These are phyloP conservation scores for Myotisia sp. DNA, from an alignment of 2,329 filamentous ascomycete genomes.

Conservation along the genomic window DNA sequence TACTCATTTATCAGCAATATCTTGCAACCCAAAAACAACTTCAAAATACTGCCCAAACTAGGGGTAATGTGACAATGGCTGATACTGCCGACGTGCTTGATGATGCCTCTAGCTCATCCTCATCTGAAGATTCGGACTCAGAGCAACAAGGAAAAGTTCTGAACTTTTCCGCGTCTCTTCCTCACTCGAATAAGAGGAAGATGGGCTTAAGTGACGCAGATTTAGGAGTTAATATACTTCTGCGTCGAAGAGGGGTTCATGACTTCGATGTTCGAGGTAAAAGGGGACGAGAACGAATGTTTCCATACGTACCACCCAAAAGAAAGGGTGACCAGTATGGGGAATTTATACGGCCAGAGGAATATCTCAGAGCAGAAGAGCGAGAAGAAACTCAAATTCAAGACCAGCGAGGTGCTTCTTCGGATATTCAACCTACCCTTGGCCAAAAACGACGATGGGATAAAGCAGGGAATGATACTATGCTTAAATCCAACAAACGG, in stretches of 20 bases:
- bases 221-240: constrained; percentile 75
- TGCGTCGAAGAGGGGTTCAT: constrained; percentile 78
- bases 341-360: constrained; percentile 82
- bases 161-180: constrained; percentile 73
- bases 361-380: constrained; percentile 86
- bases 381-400: constrained; percentile 60
- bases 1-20: constrained; percentile 78
- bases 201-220: constrained; percentile 78
- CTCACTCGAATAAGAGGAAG: constrained; percentile 72
- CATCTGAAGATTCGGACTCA: constrained; percentile 76
- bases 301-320: constrained; percentile 68
- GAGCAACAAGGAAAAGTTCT: constrained; percentile 85
- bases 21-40: constrained; percentile 76
- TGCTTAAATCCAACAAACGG: constrained; percentile 44
- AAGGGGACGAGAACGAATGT: constrained; percentile 82
- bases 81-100: constrained; percentile 59
- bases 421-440: constrained; percentile 46
- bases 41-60: constrained; percentile 62
- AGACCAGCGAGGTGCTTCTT: constrained; percentile 40
- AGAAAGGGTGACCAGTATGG: constrained; percentile 82
- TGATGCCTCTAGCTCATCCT: constrained; percentile 70
- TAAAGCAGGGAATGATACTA: constrained; percentile 41
- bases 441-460: constrained; percentile 95
- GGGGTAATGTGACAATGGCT: constrained; percentile 54
- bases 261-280: constrained; percentile 88